A percentile compares a stretch with the other conserved stretches of the same genome.
Evolutionary conservation across 352 stramenopile species (phyloP).

Genomic region (Globisporangium cederbergense): DNA sequence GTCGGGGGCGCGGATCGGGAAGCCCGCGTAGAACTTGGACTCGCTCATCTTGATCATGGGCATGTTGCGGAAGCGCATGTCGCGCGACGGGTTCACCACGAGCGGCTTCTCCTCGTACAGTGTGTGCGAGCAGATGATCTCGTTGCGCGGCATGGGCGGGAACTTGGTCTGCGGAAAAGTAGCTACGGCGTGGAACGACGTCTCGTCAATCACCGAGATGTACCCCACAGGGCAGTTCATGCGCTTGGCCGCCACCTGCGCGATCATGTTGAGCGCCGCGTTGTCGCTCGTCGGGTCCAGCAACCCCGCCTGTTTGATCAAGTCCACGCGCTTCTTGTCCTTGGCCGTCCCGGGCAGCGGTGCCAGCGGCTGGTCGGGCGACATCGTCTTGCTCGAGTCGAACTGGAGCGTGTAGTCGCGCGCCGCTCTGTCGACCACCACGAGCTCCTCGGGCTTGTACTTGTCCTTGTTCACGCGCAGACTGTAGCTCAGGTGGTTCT

Average conservation of each 20-base stretch:
- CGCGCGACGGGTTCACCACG: conserved; percentile 47
- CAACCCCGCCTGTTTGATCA: conserved; percentile 36
- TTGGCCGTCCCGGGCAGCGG: conserved; percentile 32
- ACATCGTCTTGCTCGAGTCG: conserved; percentile 26
- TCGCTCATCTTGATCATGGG: conserved; percentile 31
- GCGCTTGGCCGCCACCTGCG: conserved; percentile 40
- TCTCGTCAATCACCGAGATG: conserved; percentile 52
- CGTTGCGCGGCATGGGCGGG: conserved; percentile 22
- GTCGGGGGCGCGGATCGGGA: conserved; percentile 47
- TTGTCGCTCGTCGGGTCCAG: conserved; percentile 30
- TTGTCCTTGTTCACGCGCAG: conserved; percentile 22
- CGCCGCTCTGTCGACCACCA: background rate
- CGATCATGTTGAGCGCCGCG: conserved; percentile 43
- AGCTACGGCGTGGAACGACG: conserved; percentile 31
- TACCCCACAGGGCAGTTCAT: conserved; percentile 54
- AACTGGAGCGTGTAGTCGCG: conserved; percentile 52
- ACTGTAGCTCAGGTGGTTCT: conserved; percentile 29
- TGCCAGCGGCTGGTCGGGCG: conserved; percentile 36
- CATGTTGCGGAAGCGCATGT: conserved; percentile 59
- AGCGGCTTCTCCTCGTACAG: conserved; percentile 54
- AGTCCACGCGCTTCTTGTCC: conserved; percentile 34
- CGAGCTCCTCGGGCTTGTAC: conserved; percentile 10
- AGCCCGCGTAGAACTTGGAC: conserved; percentile 62
- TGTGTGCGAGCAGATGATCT: conserved; percentile 52
- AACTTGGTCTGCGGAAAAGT: conserved; percentile 9